Conservation (phyloP, 257 asterid species). For the Lithospermum erythrorhizon region DNA sequence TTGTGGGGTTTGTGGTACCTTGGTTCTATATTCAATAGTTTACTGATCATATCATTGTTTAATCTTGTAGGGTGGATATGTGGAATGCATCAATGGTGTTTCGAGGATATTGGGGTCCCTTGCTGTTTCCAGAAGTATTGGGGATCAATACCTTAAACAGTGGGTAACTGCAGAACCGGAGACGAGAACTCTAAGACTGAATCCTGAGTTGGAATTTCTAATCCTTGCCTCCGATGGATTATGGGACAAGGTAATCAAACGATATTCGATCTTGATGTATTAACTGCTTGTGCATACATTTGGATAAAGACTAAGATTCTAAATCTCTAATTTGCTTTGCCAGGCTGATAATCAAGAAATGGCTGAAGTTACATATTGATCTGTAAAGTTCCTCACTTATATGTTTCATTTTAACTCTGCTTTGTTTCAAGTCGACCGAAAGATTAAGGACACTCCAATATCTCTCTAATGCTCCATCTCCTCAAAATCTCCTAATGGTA, state of each 20-base stretch:
- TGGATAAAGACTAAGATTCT: neutral
- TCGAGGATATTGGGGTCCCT: conserved; percentile 78
- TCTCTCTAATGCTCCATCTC: no score
- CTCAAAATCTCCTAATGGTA: no score
- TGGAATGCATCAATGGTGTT: conserved; percentile 52
- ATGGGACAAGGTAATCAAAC: conserved; percentile 67
- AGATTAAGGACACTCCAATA: no score
- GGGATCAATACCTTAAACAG: conserved; percentile 72
- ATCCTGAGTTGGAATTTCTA: conserved; percentile 61
- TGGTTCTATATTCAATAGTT: neutral
- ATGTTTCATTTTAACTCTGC: no score
- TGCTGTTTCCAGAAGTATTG: conserved; percentile 78
- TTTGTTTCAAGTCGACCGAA: no score
- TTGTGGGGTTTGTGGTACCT: neutral
- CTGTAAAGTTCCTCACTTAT: no score
- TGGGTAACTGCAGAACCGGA: conserved; percentile 86
- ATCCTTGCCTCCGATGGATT: conserved; percentile 90
- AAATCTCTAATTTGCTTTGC: neutral
- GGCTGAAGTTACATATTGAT: no score
- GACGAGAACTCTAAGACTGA: conserved; percentile 33
- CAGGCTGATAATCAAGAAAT: conserved; percentile 84
- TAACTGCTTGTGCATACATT: neutral
- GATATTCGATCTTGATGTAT: neutral
- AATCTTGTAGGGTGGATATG: conserved; percentile 64
- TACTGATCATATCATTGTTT: conserved; percentile 13